A percentile compares a stretch with the other conserved stretches of the same genome.
phyloP scores from a whole-genome alignment of 2,329 filamentous ascomycete species.

The Verticillium nubilum region DNA sequence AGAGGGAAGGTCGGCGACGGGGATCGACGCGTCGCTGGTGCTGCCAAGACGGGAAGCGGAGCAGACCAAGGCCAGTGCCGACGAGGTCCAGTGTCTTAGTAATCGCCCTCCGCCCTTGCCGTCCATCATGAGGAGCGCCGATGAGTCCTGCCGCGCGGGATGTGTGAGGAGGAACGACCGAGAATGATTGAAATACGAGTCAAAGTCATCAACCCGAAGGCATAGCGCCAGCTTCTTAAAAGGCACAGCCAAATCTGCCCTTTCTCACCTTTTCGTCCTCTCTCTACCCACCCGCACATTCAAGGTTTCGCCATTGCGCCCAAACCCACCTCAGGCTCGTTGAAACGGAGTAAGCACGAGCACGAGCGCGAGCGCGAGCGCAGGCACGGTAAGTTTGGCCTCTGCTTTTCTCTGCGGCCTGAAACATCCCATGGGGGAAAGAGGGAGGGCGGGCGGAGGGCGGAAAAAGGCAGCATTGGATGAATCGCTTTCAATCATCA shows the following conservation, averaged over 20 bases:
- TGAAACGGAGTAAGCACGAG: neutral
- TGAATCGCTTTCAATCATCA: neutral
- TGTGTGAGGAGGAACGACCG: too few relatives aligned
- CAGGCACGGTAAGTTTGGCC: neutral
- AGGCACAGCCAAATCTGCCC: neutral
- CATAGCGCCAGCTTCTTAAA: neutral
- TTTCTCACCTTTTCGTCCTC: neutral
- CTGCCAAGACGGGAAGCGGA: neutral
- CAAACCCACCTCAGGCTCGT: neutral
- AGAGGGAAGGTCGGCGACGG: neutral
- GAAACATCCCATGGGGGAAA: neutral
- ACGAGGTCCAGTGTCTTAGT: neutral
- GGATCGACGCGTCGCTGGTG: neutral
- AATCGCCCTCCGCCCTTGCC: neutral
- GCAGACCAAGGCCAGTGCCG: neutral
- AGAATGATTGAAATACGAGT: neutral
- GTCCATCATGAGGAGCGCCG: neutral
- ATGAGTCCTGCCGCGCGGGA: neutral
- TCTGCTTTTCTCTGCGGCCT: neutral
- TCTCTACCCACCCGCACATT: neutral
- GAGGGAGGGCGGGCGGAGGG: too few relatives aligned
- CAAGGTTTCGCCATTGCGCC: neutral
- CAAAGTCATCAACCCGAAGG: neutral
- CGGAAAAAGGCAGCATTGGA: neutral
- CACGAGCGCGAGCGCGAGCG: neutral